Conservation (phyloP, 164 flowering plant genomes). For the Houttuynia cordata region DNA sequence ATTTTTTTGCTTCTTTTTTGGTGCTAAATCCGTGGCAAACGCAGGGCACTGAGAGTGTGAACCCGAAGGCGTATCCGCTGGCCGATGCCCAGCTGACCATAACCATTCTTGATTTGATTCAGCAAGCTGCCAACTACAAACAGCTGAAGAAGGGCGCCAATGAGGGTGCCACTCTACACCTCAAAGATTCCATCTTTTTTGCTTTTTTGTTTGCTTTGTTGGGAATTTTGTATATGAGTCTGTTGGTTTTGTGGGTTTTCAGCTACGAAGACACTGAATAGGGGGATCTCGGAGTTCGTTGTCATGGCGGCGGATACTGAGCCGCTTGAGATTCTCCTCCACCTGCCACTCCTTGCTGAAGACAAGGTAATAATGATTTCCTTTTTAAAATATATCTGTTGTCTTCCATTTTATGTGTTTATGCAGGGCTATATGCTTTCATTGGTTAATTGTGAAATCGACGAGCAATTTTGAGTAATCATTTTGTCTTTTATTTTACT, state of each 20-base stretch:
- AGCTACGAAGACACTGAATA: conserved; percentile 83
- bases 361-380: conserved; percentile 52
- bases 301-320: conserved; percentile 93
- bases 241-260: conserved; percentile 6
- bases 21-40: not conserved
- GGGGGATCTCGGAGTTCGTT: conserved; percentile 83
- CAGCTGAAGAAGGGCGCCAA: conserved; percentile 15
- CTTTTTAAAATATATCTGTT: not conserved
- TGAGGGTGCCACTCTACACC: not conserved
- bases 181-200: not conserved
- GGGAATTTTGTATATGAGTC: not conserved
- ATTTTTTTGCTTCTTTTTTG: not conserved
- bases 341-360: conserved; percentile 78
- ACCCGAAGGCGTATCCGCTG: conserved; percentile 14
- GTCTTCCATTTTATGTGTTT: not conserved
- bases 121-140: conserved; percentile 26
- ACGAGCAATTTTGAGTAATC: no score
- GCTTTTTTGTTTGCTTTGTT: no score
- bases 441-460: no score
- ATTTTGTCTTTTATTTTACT: no score
- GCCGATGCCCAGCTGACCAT: conserved; percentile 17
- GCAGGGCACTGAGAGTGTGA: conserved; percentile 8
- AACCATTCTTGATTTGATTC: conserved; percentile 17
- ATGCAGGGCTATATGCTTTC: not conserved
- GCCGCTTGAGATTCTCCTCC: conserved; percentile 85